Base-by-base conservation (phyloP, 2,329 filamentous ascomycete genomes). In the Amesomyces nigricolor region DNA sequence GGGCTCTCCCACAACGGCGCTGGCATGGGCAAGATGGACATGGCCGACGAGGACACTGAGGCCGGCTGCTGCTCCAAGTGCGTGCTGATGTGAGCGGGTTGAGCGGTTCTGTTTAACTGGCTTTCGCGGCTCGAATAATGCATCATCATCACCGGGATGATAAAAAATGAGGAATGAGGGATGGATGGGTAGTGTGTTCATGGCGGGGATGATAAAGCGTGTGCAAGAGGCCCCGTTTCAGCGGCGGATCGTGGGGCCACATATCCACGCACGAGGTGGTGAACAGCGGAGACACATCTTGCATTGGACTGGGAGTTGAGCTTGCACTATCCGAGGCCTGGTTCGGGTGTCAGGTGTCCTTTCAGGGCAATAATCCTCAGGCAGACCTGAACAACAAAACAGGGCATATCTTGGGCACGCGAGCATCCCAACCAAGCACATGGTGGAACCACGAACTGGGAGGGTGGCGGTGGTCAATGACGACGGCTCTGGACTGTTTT, bases 1-100 rank as follows among this genome's bases (percentile, higher is more conserved):
- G 84, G 82, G 66, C 77, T 79, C 58, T 76, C 84, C 59, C 83
- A 83, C 64, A 74, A 75, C 61, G 81, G 80, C 64, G 82, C 80
- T 65, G 86, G 79, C 61, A 71, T 75, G 58, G 79, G 82, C 77
- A 89, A 91, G 74, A 86, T 95, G 80, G 88, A 95, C 64, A 82
- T 94, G 66, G 83, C 86, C 63, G 84, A 85, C 58, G 80, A 82
- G 60, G 80, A 85, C 64, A 73, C 79, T 65, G 82, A 86, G 68
- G 77, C 81, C 42, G 88, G 90, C 63, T 96, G 91, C 80, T 95
- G 91, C 75, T 78, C 82, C 66, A 89, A 88, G 74, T 96, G 91
- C 73, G 80, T 89, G 70, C 81, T 96, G 70, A 95, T 96, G 91
- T 94, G 83, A 83, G 46, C 19, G 46, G n/a, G 3, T 26, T 26